Evolutionary conservation across 768 basidiomycete species (phyloP), one percentile per base, ranked within the genome.

Genomic region (Naganishia antarctica): DNA sequence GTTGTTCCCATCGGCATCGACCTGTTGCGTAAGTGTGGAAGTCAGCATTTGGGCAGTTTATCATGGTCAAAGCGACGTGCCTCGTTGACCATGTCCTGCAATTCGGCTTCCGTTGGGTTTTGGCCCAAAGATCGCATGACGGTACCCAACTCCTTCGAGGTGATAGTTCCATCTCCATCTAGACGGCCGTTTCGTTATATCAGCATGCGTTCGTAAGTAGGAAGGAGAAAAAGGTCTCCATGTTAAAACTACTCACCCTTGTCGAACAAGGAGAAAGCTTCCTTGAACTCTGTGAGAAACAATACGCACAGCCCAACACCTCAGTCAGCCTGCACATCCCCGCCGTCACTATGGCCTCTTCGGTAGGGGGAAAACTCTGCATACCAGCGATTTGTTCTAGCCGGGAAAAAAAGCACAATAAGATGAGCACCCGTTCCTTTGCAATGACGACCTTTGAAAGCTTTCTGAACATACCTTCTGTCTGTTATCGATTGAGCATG

Each of bases 221-320:
- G n/a, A n/a, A n/a, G n/a, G n/a, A n/a, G n/a, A n/a, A n/a, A n/a
- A n/a, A n/a, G n/a, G n/a, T n/a, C n/a, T n/a, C n/a, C n/a, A n/a
- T n/a, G 9, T 4, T 25, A 45, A 11, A 3, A 9, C 91, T 89
- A 26, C 53, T 41, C 23, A 57, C 53, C 53, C 79, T 91, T 93
- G 82, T 96, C 91, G 79, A 98, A 97, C 23, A 98, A 84, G 65
- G 92, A 91, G 81, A 98, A 97, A 53, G 93, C 93, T 82, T 97
- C 94, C 84, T 94, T 97, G 85, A 93, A 97, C 80, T 94, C 91
- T 90, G 76, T 41, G 64, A 37, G 15, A 40, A 21, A 45, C 48
- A 59, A 47, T 28, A 25, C n/a, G 34, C 34, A 43, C 12, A 40
- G 8, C 29, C 32, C 29, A 34, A 41, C 12, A 37, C 34, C 21